Evolutionary conservation across 768 basidiomycete genomes (phyloP).

Genomic region (Cantharellus anzutake): DNA sequence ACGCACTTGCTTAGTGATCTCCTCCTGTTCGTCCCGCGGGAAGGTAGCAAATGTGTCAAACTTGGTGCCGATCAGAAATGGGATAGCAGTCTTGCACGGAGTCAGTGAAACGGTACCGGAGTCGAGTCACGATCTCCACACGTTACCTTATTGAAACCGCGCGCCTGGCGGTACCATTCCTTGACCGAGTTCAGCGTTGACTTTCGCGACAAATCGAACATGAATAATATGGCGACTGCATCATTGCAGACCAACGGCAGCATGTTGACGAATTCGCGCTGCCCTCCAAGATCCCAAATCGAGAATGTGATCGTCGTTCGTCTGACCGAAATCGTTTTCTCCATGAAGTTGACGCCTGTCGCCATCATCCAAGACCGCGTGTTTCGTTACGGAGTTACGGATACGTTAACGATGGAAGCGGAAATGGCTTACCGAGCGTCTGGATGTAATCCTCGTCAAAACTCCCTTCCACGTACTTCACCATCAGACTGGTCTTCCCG

Average conservation of each 20-base stretch:
- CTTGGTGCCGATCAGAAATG: constrained; percentile 96
- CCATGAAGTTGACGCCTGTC: constrained; percentile 96
- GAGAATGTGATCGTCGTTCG: constrained; percentile 99
- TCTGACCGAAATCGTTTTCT: constrained; percentile 96
- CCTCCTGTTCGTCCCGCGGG: constrained; percentile 94
- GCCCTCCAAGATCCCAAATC: constrained; percentile 96
- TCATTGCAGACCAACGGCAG: constrained; percentile 95
- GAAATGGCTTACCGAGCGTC: constrained; percentile 60
- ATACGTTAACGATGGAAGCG: constrained; percentile 8
- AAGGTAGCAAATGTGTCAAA: constrained; percentile 95
- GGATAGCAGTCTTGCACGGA: constrained; percentile 71
- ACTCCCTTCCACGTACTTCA: constrained; percentile 97
- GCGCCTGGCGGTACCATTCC: constrained; percentile 98
- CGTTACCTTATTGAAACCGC: constrained; percentile 90
- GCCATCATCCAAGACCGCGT: background rate
- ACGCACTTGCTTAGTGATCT: constrained; percentile 89
- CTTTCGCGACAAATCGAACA: constrained; percentile 98
- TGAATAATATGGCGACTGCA: constrained; percentile 98
- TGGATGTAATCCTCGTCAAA: constrained; percentile 99
- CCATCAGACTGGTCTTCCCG: constrained; percentile 98
- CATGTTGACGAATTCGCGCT: constrained; percentile 99
- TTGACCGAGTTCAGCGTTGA: constrained; percentile 96
- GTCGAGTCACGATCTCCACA: background rate
- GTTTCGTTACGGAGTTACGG: background rate
- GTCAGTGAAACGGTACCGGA: background rate